phyloP scores from a whole-genome alignment of 495 filamentous ascomycete species.

The Sordaria brevicollis region DNA sequence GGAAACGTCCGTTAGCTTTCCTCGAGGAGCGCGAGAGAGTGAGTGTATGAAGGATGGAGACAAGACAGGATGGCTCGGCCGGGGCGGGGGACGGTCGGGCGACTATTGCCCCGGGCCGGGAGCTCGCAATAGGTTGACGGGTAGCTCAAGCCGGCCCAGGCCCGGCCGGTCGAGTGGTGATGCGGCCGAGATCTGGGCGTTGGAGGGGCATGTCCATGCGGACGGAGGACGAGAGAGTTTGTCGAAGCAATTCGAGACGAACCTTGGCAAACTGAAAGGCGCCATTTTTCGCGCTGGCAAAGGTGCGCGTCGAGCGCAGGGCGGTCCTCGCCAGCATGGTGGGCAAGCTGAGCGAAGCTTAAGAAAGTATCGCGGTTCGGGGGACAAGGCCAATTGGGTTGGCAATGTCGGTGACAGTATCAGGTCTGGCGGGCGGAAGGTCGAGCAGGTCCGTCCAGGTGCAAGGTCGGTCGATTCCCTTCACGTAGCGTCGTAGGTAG shows the following conservation, averaged over 20 bases:
- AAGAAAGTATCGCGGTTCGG: constrained; percentile 21
- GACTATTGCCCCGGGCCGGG: background rate
- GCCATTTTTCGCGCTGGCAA: constrained; percentile 58
- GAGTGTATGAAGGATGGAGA: background rate
- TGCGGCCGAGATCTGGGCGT: background rate
- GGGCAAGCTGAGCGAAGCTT: constrained; percentile 39
- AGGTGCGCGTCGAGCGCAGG: constrained; percentile 68
- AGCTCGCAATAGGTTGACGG: background rate
- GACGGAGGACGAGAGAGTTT: background rate
- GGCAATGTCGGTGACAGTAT: constrained; percentile 22
- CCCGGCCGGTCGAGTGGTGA: background rate
- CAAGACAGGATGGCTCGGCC: background rate
- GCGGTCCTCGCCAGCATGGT: constrained; percentile 82
- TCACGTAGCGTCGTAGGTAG: background rate
- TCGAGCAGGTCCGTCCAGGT: constrained; percentile 20
- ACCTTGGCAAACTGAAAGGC: constrained; percentile 51
- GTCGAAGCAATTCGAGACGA: constrained; percentile 20
- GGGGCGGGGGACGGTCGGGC: background rate
- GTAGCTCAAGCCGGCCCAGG: background rate
- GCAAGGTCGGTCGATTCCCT: background rate
- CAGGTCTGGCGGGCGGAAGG: constrained; percentile 14
- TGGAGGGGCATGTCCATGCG: background rate
- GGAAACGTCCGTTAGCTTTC: constrained; percentile 19
- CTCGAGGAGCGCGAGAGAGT: background rate
- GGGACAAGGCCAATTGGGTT: constrained; percentile 29